These are phyloP conservation scores for Phytopythium mirpurense DNA, from an alignment of 352 stramenopile genomes.

Conservation along the genomic window DNA sequence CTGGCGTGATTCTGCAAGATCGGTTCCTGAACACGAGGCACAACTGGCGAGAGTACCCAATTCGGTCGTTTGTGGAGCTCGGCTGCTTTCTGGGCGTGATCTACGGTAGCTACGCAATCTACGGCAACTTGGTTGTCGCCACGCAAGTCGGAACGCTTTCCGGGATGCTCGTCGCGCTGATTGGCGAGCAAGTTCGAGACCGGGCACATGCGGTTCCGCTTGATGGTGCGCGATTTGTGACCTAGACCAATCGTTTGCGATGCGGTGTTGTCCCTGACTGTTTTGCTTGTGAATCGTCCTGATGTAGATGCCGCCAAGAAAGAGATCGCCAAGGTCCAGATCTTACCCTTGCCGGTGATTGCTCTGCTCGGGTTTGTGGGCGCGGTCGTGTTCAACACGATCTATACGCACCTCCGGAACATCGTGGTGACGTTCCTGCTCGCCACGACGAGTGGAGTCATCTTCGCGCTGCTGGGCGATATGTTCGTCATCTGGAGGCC, in stretches of 20 bases:
- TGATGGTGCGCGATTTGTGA: constrained; percentile 24
- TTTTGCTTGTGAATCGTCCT: background rate
- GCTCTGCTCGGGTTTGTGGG: constrained; percentile 68
- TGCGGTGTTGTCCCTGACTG: background rate
- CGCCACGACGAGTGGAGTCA: constrained; percentile 67
- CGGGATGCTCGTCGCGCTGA: constrained; percentile 73
- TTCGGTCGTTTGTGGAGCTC: constrained; percentile 81
- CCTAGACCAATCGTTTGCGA: background rate
- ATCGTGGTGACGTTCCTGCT: constrained; percentile 82
- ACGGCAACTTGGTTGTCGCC: constrained; percentile 67
- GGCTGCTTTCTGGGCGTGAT: constrained; percentile 86
- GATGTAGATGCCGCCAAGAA: constrained; percentile 30
- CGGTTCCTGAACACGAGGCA: constrained; percentile 65
- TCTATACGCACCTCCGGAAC: constrained; percentile 77
- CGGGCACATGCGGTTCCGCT: constrained; percentile 37
- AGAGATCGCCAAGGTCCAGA: constrained; percentile 52
- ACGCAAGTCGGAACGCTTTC: constrained; percentile 82
- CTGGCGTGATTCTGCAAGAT: constrained; percentile 80
- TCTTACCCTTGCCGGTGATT: constrained; percentile 81
- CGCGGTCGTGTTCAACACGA: constrained; percentile 82
- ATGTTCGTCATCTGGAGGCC: constrained; percentile 86
- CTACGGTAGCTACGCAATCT: constrained; percentile 85
- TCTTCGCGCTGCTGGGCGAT: constrained; percentile 72
- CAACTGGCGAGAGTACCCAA: constrained; percentile 72
- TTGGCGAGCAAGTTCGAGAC: constrained; percentile 69